A percentile compares a stretch with the other conserved stretches of the same genome.
These are phyloP conservation scores for Sporothrix sp. DNA, from an alignment of 2,329 filamentous ascomycete species.

Conservation along the genomic window DNA sequence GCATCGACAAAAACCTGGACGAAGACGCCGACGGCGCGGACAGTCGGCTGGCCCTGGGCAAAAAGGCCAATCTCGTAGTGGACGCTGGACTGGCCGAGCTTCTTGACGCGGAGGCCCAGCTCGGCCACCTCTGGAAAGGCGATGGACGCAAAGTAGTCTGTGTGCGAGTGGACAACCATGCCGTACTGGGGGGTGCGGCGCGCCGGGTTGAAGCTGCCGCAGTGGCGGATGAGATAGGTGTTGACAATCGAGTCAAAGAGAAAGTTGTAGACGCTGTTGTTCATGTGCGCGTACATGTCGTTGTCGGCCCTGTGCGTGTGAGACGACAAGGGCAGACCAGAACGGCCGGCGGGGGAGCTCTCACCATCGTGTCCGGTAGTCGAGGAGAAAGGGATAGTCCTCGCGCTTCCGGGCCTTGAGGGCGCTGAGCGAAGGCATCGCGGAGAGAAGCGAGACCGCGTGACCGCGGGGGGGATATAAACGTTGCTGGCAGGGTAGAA, in stretches of 20 bases:
- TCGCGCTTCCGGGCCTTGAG: conserved; percentile 54
- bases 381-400: conserved; percentile 70
- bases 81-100: conserved; percentile 76
- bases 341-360: too few relatives aligned
- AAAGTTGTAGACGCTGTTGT: conserved; percentile 80
- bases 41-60: conserved; percentile 58
- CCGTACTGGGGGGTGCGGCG: conserved; percentile 62
- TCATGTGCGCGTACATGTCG: conserved; percentile 91
- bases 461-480: too few relatives aligned
- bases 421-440: conserved; percentile 26
- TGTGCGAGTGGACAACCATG: conserved; percentile 76
- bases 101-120: conserved; percentile 70
- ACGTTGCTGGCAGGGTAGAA: too few relatives aligned
- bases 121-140: conserved; percentile 76
- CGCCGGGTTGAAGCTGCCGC: conserved; percentile 56
- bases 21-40: conserved; percentile 78
- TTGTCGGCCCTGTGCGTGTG: conserved; percentile 64
- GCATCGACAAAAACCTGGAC: conserved; percentile 84
- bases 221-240: conserved; percentile 72
- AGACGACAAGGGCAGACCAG: not conserved
- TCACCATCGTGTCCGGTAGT: conserved; percentile 82
- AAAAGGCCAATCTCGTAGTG: conserved; percentile 87
- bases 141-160: conserved; percentile 74
- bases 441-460: too few relatives aligned
- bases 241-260: conserved; percentile 88